A percentile compares a stretch with the other conserved stretches of the same genome.
Conservation (phyloP, 352 stramenopile species). For the Phytophthora uliginosa region DNA sequence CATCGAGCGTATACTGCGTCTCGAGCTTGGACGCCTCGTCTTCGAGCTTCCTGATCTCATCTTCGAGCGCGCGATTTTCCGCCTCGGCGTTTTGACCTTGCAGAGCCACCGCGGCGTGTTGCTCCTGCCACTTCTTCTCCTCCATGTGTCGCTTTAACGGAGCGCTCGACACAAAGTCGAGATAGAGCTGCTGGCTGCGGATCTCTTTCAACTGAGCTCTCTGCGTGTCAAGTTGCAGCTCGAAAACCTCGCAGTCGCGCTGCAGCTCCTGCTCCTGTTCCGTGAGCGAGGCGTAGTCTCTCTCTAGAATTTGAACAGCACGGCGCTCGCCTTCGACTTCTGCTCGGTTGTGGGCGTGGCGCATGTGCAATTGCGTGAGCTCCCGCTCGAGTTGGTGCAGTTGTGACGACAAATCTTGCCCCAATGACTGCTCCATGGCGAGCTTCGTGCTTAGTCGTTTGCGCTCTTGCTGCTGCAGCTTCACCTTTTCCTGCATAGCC, state of each 20-base stretch:
- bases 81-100: conserved; percentile 45
- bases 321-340: conserved; percentile 52
- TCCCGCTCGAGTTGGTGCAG: conserved; percentile 52
- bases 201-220: conserved; percentile 50
- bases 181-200: conserved; percentile 56
- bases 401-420: conserved; percentile 43
- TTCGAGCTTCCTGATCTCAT: conserved; percentile 49
- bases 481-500: conserved; percentile 28
- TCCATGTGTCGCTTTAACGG: conserved; percentile 72
- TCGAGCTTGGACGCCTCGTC: conserved; percentile 46
- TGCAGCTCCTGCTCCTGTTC: conserved; percentile 52
- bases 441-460: conserved; percentile 36
- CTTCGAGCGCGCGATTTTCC: conserved; percentile 56
- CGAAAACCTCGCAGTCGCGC: conserved; percentile 56
- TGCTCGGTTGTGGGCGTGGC: conserved; percentile 46
- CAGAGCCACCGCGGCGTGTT: conserved; percentile 43
- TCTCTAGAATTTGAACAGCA: conserved; percentile 53
- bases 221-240: conserved; percentile 54
- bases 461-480: conserved; percentile 27
- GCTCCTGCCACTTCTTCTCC: conserved; percentile 67
- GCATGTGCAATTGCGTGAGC: conserved; percentile 41
- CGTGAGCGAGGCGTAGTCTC: conserved; percentile 57
- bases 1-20: conserved; percentile 46
- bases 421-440: conserved; percentile 58
- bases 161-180: conserved; percentile 67